Base-by-base conservation (phyloP, 2,329 filamentous ascomycete genomes). In the Exophiala dermatitidis region DNA sequence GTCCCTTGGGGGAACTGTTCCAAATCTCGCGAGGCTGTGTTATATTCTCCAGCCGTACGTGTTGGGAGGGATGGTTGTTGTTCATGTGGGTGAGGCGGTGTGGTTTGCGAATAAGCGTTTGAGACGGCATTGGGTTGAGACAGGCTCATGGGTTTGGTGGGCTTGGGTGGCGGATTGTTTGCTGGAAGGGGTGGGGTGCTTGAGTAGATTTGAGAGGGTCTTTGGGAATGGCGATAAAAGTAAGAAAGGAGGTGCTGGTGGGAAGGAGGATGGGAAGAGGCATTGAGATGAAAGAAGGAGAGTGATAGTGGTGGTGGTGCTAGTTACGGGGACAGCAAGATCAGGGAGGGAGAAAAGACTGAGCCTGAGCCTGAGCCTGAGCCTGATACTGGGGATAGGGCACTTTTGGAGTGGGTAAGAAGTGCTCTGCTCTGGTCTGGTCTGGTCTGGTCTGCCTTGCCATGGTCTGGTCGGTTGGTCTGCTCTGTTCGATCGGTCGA, bases 41-140 rank as follows among this genome's bases (percentile, higher is more conserved):
- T 73, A 76, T 58, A 77, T 74, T 66, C 68, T 86, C 1, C 81
- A 85, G 57, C 77, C 77, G 46, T 66, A 71, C 9, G 71, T 91
- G 40, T 72, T 85, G 50, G 62, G 72, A 19, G 73, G 79, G 0
- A 79, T 90, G 52, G 2, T 88, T 1, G 73, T 64, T 0, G 77
- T 88, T 8, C 91, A 96, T 69, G 26, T 75, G 0, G 54, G 68
- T 2, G 91, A 96, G 73, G 70, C 76, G n/a, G 69, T 70, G 42
- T 53, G 66, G 50, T 72, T 83, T 67, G 69, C 69, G 4, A 58
- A 67, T 8, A 69, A 63, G 49, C 73, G 74, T 58, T 64, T 83
- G 65, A 67, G 66, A 50, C 76, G 67, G 56, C 73, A 82, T 67
- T 74, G 74, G n/a, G 72, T 83, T 46, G 73, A 72, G 29, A 56